phyloP scores from a whole-genome alignment of 2,329 filamentous ascomycete genomes.

The Neofusicoccum parvum region DNA sequence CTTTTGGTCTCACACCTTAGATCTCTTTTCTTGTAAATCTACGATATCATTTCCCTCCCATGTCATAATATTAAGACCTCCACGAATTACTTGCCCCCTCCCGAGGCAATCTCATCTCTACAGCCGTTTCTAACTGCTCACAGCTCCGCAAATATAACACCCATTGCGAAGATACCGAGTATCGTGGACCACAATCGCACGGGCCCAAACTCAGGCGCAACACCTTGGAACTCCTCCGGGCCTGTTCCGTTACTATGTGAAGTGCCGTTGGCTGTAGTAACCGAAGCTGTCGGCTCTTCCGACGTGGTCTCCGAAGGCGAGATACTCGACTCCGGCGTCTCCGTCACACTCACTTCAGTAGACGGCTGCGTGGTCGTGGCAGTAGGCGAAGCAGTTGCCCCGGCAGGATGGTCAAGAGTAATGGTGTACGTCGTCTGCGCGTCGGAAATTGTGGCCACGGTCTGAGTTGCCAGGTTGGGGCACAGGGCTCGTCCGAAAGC shows the following conservation, averaged over 20 bases:
- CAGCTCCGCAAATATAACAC: slow-evolving; percentile 22
- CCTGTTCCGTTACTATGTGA: neutral
- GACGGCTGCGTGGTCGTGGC: neutral
- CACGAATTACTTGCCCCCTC: neutral
- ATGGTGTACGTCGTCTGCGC: neutral
- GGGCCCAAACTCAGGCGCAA: slow-evolving; percentile 13
- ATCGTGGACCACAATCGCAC: slow-evolving; percentile 12
- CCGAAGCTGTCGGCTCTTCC: neutral
- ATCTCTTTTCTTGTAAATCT: neutral
- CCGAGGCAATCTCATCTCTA: neutral
- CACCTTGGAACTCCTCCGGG: slow-evolving; percentile 1
- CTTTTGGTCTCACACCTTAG: neutral
- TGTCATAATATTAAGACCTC: neutral
- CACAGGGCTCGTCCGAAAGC: neutral
- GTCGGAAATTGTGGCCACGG: neutral
- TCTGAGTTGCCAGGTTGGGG: slow-evolving; percentile 1
- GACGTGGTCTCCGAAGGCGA: neutral
- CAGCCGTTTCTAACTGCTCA: slow-evolving; percentile 2
- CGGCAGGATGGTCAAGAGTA: neutral
- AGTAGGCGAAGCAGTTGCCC: neutral
- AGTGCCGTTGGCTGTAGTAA: neutral
- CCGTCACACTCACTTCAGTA: too few species aligned
- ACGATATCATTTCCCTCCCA: neutral
- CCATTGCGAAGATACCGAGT: slow-evolving; percentile 17
- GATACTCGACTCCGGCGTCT: neutral